phyloP scores from a whole-genome alignment of 1,284 basidiomycete genomes.

The Schizophyllum commune region DNA sequence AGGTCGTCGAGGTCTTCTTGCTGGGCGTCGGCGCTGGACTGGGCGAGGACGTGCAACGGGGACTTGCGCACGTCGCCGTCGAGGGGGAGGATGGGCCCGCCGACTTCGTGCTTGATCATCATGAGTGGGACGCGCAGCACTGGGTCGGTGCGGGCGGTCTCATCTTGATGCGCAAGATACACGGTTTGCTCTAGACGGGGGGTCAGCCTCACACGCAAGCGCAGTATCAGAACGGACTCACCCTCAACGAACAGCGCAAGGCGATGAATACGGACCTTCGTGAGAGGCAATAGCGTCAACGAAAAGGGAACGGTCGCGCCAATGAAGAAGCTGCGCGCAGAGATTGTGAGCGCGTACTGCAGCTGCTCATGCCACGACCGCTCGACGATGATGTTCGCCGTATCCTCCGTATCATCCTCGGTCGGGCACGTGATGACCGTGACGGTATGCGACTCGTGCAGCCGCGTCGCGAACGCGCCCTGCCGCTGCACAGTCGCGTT shows the following conservation, averaged over 20 bases:
- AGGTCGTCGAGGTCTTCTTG: constrained; percentile 42
- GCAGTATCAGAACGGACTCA: constrained; percentile 23
- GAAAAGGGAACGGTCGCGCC: constrained; percentile 80
- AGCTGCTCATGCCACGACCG: constrained; percentile 90
- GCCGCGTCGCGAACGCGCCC: constrained; percentile 73
- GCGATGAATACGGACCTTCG: constrained; percentile 80
- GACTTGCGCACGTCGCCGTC: constrained; percentile 47
- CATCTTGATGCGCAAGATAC: constrained; percentile 66
- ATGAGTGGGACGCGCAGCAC: constrained; percentile 63
- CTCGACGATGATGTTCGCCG: constrained; percentile 81
- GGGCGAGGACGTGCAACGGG: constrained; percentile 38
- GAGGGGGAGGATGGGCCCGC: constrained; percentile 61
- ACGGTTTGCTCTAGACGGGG: constrained; percentile 61
- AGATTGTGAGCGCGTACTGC: constrained; percentile 76
- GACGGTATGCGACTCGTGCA: constrained; percentile 70
- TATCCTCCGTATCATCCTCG: constrained; percentile 76
- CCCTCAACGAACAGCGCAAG: constrained; percentile 81
- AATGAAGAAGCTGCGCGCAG: constrained; percentile 77
- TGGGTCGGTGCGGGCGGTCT: constrained; percentile 73
- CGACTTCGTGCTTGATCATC: constrained; percentile 47
- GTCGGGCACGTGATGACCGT: constrained; percentile 71
- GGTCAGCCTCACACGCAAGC: not conserved
- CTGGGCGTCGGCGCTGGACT: constrained; percentile 19
- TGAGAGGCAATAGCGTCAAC: constrained; percentile 78
- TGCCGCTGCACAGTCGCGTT: constrained; percentile 81